Conservation (phyloP, 2,329 filamentous ascomycete species). For the Epichloe uncinata region DNA sequence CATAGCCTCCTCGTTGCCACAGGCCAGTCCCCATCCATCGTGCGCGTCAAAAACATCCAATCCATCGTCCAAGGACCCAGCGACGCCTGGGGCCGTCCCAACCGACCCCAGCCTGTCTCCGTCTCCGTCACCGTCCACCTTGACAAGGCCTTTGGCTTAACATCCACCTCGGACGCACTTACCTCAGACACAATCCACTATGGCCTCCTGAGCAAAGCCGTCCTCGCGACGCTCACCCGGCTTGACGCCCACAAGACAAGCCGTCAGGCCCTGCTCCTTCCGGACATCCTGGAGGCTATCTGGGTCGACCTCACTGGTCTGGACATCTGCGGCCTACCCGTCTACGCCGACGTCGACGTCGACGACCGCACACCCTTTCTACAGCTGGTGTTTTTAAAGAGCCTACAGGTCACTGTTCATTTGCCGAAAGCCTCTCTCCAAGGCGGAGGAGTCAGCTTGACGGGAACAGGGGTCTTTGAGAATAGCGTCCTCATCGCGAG, state of each 20-base stretch:
- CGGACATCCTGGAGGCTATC: slow-evolving; percentile 17
- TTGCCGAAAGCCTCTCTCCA: slow-evolving; percentile 58
- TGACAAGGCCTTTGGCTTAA: slow-evolving; percentile 38
- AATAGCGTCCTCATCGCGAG: slow-evolving; percentile 12
- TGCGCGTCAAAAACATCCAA: slow-evolving; percentile 50
- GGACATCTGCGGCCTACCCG: slow-evolving; percentile 7
- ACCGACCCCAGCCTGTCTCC: slow-evolving; percentile 46
- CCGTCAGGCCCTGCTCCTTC: slow-evolving; percentile 10
- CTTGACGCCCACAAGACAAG: slow-evolving; percentile 6
- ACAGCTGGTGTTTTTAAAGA: slow-evolving; percentile 23
- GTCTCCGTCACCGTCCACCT: slow-evolving; percentile 49
- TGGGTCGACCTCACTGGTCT: slow-evolving; percentile 20
- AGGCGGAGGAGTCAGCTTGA: slow-evolving; percentile 45
- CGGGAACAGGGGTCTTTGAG: slow-evolving; percentile 28
- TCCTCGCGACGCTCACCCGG: slow-evolving; percentile 36
- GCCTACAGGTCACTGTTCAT: slow-evolving; percentile 37
- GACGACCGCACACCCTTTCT: slow-evolving; percentile 16
- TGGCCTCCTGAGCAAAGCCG: slow-evolving; percentile 52
- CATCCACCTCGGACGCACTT: slow-evolving; percentile 46
- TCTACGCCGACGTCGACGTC: background rate
- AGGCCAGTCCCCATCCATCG: slow-evolving; percentile 26
- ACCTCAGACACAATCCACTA: slow-evolving; percentile 64
- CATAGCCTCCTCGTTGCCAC: slow-evolving; percentile 2
- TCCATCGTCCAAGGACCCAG: slow-evolving; percentile 40
- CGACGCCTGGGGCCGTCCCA: slow-evolving; percentile 54